phyloP scores from a whole-genome alignment of 305 asterid species.

The Caryopteris hybrid region DNA sequence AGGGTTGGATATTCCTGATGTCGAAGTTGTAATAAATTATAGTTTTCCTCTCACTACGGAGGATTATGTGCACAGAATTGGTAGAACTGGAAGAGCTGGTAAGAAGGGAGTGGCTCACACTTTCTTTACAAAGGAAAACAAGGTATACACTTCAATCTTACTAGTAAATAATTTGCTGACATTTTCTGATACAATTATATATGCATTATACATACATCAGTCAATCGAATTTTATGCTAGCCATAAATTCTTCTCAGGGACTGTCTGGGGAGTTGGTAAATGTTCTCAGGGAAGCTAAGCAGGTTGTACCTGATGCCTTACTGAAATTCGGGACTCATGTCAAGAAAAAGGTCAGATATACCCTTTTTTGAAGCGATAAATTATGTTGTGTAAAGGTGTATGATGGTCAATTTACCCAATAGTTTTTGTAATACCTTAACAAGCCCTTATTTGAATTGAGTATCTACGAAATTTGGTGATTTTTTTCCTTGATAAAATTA shows the following conservation, averaged over 20 bases:
- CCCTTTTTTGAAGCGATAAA: background rate
- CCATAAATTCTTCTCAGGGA: constrained; percentile 41
- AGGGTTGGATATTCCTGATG: constrained; percentile 95
- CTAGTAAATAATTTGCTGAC: background rate
- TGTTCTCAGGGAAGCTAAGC: constrained; percentile 94
- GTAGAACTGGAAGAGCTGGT: constrained; percentile 99
- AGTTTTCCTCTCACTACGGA: constrained; percentile 96
- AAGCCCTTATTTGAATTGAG: too few relatives aligned
- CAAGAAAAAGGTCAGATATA: constrained; percentile 84
- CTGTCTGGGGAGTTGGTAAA: constrained; percentile 92
- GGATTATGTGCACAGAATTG: constrained; percentile 97
- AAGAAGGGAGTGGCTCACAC: constrained; percentile 99
- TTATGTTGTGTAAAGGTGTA: background rate
- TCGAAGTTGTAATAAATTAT: constrained; percentile 91
- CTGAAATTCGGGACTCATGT: constrained; percentile 95
- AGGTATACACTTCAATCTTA: constrained; percentile 39
- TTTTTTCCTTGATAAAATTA: too few relatives aligned
- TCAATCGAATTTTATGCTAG: background rate
- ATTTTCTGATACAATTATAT: background rate
- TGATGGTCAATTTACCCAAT: too few relatives aligned
- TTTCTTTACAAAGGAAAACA: constrained; percentile 91
- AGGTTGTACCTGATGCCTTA: constrained; percentile 74
- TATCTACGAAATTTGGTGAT: too few relatives aligned
- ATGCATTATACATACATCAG: background rate
- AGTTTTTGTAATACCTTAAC: too few relatives aligned